Evolutionary conservation across 345 rosid species (phyloP).

Genomic region (Salix exigua): DNA sequence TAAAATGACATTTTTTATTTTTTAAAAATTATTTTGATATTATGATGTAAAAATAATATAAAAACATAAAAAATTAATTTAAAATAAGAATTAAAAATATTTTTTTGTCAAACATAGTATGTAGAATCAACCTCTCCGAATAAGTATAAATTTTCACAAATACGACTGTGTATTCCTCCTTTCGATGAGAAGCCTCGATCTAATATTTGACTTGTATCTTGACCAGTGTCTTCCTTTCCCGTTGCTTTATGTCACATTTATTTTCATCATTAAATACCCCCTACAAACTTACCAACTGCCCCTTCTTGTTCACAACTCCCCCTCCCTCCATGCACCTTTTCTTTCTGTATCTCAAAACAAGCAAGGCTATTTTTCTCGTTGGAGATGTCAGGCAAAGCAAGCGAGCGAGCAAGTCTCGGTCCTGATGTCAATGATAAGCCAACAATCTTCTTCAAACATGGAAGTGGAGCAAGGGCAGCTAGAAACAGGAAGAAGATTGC

Average conservation of each 20-base stretch:
- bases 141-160: conserved; percentile 8
- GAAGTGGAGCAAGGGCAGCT: conserved; percentile 22
- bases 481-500: conserved; percentile 37
- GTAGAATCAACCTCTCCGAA: conserved; percentile 25
- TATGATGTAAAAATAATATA: no score
- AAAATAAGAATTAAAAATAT: no score
- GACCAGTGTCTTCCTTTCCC: not conserved
- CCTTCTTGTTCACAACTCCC: conserved; percentile 13
- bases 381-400: conserved; percentile 52
- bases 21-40: not conserved
- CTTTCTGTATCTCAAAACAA: not conserved
- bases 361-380: not conserved
- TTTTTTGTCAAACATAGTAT: no score
- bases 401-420: conserved; percentile 67
- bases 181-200: conserved; percentile 8
- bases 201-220: conserved; percentile 11
- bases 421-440: conserved; percentile 50
- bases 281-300: conserved; percentile 23
- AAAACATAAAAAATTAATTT: no score
- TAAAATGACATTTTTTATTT: not conserved
- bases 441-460: conserved; percentile 38
- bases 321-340: not conserved
- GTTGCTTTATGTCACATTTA: conserved; percentile 7
- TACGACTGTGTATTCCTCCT: conserved; percentile 9
- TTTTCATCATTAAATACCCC: conserved; percentile 40